Percentiles rank a stretch among this genome's conserved stretches.
These are phyloP conservation scores for Blastomyces parvus DNA, from an alignment of 2,329 filamentous ascomycete species.

Conservation along the genomic window DNA sequence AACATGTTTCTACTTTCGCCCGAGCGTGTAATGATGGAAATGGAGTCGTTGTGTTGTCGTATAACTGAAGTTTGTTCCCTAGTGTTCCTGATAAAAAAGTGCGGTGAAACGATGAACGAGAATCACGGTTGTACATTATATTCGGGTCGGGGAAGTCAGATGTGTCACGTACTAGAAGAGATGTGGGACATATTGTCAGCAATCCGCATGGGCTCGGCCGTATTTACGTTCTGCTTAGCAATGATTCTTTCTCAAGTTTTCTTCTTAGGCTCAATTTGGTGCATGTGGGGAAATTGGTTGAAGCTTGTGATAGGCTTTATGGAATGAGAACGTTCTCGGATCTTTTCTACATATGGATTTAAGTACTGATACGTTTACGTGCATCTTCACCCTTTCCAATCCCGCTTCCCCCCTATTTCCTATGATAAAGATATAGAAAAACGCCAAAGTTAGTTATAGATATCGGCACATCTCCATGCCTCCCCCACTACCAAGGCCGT, in stretches of 20 bases:
- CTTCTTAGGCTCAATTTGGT: not conserved
- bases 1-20: no score
- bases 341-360: not conserved
- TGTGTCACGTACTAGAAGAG: not conserved
- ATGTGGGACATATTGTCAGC: not conserved
- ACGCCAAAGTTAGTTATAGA: not conserved
- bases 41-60: not conserved
- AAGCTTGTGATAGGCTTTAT: not conserved
- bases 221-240: not conserved
- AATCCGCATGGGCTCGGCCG: not conserved
- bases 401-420: not conserved
- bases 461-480: conserved; percentile 3
- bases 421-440: not conserved
- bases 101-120: not conserved
- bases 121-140: not conserved
- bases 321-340: no score
- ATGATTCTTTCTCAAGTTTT: not conserved
- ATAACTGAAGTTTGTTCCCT: not conserved
- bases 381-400: not conserved
- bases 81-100: not conserved
- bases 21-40: not conserved
- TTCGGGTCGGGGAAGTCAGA: not conserved
- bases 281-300: not conserved
- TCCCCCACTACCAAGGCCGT: not conserved
- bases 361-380: not conserved